Percentiles rank a stretch among this genome's conserved stretches.
Evolutionary conservation across 1,284 basidiomycete genomes (phyloP).

Genomic region (Ustilago curta): DNA sequence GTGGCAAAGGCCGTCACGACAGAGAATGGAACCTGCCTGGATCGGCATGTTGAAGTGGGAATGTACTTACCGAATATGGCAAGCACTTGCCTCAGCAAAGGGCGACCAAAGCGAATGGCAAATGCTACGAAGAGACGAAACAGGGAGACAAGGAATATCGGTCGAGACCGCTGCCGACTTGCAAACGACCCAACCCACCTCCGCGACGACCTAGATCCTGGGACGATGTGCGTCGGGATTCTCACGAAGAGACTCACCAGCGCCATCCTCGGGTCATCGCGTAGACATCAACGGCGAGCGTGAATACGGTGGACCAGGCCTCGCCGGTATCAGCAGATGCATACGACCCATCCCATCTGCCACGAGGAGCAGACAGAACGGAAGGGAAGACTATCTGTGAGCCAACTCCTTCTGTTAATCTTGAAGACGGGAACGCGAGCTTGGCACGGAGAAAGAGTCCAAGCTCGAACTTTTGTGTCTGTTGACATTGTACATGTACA

Average conservation of each 20-base stretch:
- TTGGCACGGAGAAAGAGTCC: constrained; percentile 56
- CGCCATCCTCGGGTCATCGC: constrained; percentile 44
- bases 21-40: not conserved
- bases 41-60: not conserved
- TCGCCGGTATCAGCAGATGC: constrained; percentile 48
- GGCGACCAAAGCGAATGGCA: not conserved
- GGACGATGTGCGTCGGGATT: constrained; percentile 51
- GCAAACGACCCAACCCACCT: constrained; percentile 50
- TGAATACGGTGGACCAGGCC: constrained; percentile 41
- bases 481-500: not conserved
- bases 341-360: constrained; percentile 36
- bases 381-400: constrained; percentile 25
- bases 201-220: constrained; percentile 50
- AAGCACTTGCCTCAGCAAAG: not conserved
- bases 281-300: constrained; percentile 25
- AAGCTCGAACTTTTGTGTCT: constrained; percentile 62
- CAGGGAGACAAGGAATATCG: constrained; percentile 26
- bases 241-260: constrained; percentile 53
- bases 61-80: constrained; percentile 18
- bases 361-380: constrained; percentile 40
- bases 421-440: constrained; percentile 63
- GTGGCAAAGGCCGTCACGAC: not conserved
- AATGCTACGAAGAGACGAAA: not conserved
- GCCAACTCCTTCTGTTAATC: constrained; percentile 44
- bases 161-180: constrained; percentile 56